Base-by-base conservation (phyloP, 2,329 filamentous ascomycete genomes). In the Pseudopithomyces chartarum region DNA sequence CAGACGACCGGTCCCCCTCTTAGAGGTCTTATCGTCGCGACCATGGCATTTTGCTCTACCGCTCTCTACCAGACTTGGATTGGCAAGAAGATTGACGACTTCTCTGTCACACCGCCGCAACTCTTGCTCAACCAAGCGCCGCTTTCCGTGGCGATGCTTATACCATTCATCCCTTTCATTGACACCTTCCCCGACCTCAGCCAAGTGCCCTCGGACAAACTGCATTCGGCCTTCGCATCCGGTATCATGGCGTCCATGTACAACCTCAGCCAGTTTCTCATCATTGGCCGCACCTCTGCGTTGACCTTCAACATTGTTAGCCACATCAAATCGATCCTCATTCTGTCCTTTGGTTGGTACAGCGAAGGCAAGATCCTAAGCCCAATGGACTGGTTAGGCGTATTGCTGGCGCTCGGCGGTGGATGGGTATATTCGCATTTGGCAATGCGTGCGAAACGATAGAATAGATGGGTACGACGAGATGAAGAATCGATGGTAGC, bases 11-110 rank as follows among this genome's bases (percentile, higher is more conserved):
- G 75, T 54, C 79, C 75, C 8, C 70, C 73, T n/a, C 66, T 76
- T 2, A 68, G 78, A 12, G 79, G 79, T 23, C 74, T 77, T 22
- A 76, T 78, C 12, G 74, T 80, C 55, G 78, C 79, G 1, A 72
- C 74, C 3, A 65, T 77, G 33, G 78, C 79, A 8, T 80, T 80
- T 58, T 76, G 73, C 54, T 76, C 77, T 2, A 80, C 79, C 8
- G 78, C 78, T 1, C 76, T 80, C 45, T 80, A 80, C 58, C 78
- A 80, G 64, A 79, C 80, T 45, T 80, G 78, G 79, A 80, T 80
- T 55, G 78, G 78, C 60, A 80, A 80, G 73, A 80, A 80, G 65
- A 80, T 80, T 54, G 74, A 76, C 54, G 79, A 80, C 60, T 79
- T 80, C 55, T 68, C 67, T 34, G 78, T 79, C 12, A 76, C 76